Base-by-base conservation (phyloP, 2,329 filamentous ascomycete genomes). In the Dryadomyces sulphureus region DNA sequence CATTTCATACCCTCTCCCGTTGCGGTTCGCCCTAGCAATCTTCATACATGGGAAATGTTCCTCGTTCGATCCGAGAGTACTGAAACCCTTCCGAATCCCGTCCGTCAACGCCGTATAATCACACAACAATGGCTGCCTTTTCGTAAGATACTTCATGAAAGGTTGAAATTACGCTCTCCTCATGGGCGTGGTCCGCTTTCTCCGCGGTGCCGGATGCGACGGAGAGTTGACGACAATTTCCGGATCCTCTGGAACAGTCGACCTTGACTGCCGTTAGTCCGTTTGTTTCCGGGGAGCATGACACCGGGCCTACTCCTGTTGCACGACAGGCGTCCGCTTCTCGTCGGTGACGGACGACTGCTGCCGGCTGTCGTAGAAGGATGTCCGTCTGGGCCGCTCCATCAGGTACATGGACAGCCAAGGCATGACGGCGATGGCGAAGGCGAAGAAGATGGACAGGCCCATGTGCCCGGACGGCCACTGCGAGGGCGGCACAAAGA, bases 311-410 rank as follows among this genome's bases (percentile, higher is more conserved):
- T 32, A 32, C 27, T 14, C 27, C 27, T 8, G n/a, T n/a, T n/a
- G 27, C 4, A 32, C 34, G 7, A 36, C 17, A 19, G 34, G 16
- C 7, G 7, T 12, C 16, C 34, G 16, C 34, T 36, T 36, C 17
- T 36, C 5, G 16, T n/a, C 9, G 14, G 34, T 7, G 4, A 17
- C 17, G n/a, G 34, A 7, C 34, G 16, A 16, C 16, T 32, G 27
- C 16, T 32, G 34, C n/a, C 34, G 34, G 34, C 34, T 19, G n/a
- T 56, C 62, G 0, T n/a, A n/a, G n/a, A n/a, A 49, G n/a, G 25
- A 73, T 55, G 48, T 69, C 58, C 57, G 16, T 24, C 39, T 12
- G 24, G 21, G 16, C 35, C 43, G 25, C 20, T 50, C 46, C 8
- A 49, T 27, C 44, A 48, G 22, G 8, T 30, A 22, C 46, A 51